Conservation (phyloP, 805 yeast species). For the Metschnikowia similis region DNA sequence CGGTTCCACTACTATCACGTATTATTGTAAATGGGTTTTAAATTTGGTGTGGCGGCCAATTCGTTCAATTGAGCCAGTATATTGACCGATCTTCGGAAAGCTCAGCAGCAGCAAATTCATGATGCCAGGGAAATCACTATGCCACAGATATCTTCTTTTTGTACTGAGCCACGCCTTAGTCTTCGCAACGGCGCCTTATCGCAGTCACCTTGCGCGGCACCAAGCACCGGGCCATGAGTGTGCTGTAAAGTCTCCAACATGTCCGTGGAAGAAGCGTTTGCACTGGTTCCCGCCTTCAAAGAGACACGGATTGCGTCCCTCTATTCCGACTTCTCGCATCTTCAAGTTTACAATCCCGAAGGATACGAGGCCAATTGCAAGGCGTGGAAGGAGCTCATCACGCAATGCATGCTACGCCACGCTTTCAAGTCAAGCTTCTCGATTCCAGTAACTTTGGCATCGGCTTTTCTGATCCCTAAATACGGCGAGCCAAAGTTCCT, state of each 20-base stretch:
- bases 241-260: not conserved
- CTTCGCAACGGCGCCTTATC: not conserved
- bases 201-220: not conserved
- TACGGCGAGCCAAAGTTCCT: conserved; percentile 32
- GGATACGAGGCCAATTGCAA: conserved; percentile 40
- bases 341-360: conserved; percentile 34
- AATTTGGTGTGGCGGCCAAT: too few species aligned
- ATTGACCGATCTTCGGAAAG: too few species aligned
- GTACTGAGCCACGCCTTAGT: too few species aligned
- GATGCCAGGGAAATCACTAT: not conserved
- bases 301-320: conserved; percentile 30
- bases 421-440: conserved; percentile 17
- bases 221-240: not conserved
- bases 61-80: too few species aligned
- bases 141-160: too few species aligned
- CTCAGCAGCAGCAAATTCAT: not conserved
- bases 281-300: conserved; percentile 20
- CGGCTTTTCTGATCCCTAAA: conserved; percentile 4
- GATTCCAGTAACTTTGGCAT: conserved; percentile 17
- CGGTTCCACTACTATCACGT: too few species aligned
- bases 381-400: conserved; percentile 33
- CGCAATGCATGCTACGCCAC: conserved; percentile 9
- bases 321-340: conserved; percentile 31
- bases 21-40: too few species aligned
- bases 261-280: conserved; percentile 6